Evolutionary conservation across 257 asterid species (phyloP), one percentile per base, ranked within the genome.

Genomic region (Gardenia jasminoides): DNA sequence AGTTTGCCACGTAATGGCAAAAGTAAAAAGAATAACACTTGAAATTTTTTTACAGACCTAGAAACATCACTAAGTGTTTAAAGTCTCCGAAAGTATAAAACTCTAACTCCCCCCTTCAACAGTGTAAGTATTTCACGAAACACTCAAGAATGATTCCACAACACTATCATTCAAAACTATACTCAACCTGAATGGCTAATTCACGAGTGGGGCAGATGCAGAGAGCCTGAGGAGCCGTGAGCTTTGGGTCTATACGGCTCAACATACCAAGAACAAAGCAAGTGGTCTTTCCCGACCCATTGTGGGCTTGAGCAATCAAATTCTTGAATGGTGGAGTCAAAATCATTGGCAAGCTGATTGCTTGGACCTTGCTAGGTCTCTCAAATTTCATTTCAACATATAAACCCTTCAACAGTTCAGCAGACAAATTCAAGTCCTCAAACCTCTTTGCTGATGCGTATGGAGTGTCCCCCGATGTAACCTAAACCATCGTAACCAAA

Each of bases 181-280:
- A 7, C 20, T 81, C 41, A 52, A 94, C 98, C 98, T 95, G 99
- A 80, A 90, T 95, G 50, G 98, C 98, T 78, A 95, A 78, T 88
- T 95, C 99, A 77, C 99, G 86, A 1, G 99, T 95, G 80, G 99
- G 99, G 80, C 99, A 95, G 72, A 95, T 93, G 79, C 99, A 95
- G 50, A 95, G 97, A 78, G 99, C 99, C 80, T 95, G 99, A 19
- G 98, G 98, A 54, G 89, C 94, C 78, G 4, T 59, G 52, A 85
- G 46, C 22, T 80, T 92, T 6, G 97, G 91, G 82, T 93, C 94
- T 24, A 93, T 83, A 10, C 99, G 97, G 85, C 98, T 92, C 93
- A 95, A 76, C 99, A 95, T 95, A 16, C 99, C 99, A 65, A 95
- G 97, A 74, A 92, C 97, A 72, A 95, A 95, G 83, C 99, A 95